Conservation (phyloP, 2,329 filamentous ascomycete genomes). For the Sporothrix variecibatus region DNA sequence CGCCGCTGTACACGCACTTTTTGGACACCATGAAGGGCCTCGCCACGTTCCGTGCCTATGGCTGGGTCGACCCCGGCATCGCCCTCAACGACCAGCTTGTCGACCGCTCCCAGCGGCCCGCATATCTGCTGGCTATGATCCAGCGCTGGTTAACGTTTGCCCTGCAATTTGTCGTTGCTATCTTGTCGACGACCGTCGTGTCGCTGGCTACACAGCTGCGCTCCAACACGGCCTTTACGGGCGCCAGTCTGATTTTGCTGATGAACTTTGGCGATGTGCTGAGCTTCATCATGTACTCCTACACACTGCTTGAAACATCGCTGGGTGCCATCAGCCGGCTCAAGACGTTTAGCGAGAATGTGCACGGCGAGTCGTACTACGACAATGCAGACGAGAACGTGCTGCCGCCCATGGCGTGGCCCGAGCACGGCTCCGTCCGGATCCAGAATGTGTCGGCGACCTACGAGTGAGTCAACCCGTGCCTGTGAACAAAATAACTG, state of each 20-base stretch:
- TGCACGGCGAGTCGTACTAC: constrained; percentile 34
- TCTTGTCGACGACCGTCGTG: constrained; percentile 51
- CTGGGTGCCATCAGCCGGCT: constrained; percentile 42
- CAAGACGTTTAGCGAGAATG: constrained; percentile 37
- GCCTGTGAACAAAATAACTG: neutral
- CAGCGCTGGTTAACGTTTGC: constrained; percentile 60
- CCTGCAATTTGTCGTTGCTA: constrained; percentile 52
- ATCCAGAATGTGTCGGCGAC: constrained; percentile 35
- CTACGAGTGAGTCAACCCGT: constrained; percentile 30
- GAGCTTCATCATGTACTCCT: constrained; percentile 37
- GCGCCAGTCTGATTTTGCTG: constrained; percentile 43
- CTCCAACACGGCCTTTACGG: constrained; percentile 42
- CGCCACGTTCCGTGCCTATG: constrained; percentile 58
- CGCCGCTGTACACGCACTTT: constrained; percentile 58
- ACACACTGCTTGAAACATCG: constrained; percentile 40
- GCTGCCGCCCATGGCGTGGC: constrained; percentile 35
- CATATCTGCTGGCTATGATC: constrained; percentile 58
- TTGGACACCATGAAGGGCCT: constrained; percentile 58
- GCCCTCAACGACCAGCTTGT: constrained; percentile 50
- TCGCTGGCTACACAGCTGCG: constrained; percentile 49
- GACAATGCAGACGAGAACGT: constrained; percentile 32
- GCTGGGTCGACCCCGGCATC: constrained; percentile 51
- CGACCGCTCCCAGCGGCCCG: constrained; percentile 57
- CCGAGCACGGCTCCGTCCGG: constrained; percentile 33
- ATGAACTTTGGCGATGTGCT: constrained; percentile 42